Evolutionary conservation across 2,329 filamentous ascomycete genomes (phyloP), one percentile per base, ranked within the genome.

Genomic region (Leptographium wingfieldii): DNA sequence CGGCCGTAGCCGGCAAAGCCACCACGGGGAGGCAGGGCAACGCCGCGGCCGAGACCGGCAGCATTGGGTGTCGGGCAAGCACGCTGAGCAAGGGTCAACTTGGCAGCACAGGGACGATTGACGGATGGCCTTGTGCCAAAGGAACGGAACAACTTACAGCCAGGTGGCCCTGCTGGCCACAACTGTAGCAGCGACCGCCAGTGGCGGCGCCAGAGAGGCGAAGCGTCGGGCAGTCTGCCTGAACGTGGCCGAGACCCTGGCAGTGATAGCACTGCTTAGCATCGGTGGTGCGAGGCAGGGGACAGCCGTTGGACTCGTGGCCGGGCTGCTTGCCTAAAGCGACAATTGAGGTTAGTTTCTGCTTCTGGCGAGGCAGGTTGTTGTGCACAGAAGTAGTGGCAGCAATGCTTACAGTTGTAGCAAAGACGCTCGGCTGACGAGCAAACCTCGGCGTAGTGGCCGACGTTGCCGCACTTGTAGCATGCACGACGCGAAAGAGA

Each of bases 181-280:
- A 99, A 77, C 90, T 94, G 77, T 99, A 99, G 85, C 94, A 99
- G 68, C 91, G 90, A 65, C 90, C 90, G 72, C 87, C 86, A 63
- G 86, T 86, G 64, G 86, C 83, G 68, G 86, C 87, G 66, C 88
- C 92, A 74, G 85, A 95, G 73, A 99, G 76, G 68, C 94, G 90
- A 65, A 99, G 84, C 64, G 94, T 97, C 69, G 94, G 94, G 83
- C 94, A 99, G 75, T 99, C 94, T 67, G 94, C 94, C 80, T 99
- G 94, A 69, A 99, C 94, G 73, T 99, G 94, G 67, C 94, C 94
- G 63, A 97, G 84, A 62, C 94, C 94, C 80, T 97, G 94, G 82
- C 94, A 99, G 79, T 97, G 94, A 75, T 99, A 99, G 84, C 94
- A 99, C 81, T 99, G 94, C 85, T 99, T 99, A 58, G 91, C 91